Evolutionary conservation across 208 protist genomes (phyloP).

Genomic region (Borovskyia barvae): DNA sequence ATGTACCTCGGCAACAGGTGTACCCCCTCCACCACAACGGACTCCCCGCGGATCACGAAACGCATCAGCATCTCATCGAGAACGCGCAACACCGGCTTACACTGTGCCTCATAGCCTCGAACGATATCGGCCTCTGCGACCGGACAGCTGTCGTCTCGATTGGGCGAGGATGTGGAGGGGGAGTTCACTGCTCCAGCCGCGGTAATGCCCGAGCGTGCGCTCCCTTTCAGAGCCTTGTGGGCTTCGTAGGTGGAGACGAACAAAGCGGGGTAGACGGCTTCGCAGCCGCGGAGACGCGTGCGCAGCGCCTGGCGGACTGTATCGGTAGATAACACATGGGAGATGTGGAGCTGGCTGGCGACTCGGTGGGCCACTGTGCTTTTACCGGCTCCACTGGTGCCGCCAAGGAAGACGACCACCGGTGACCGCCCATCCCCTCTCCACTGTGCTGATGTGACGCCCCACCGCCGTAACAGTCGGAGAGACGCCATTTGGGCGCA

Average conservation of each 20-base stretch:
- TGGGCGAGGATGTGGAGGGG: too few relatives aligned
- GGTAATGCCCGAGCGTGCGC: not conserved
- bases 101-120: slow-evolving; percentile 20
- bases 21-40: slow-evolving; percentile 62
- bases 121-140: slow-evolving; percentile 3
- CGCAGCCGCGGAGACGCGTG: slow-evolving; percentile 18
- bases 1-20: slow-evolving; percentile 51
- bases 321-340: slow-evolving; percentile 90
- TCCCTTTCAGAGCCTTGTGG: slow-evolving; percentile 3
- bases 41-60: slow-evolving; percentile 21
- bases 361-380: slow-evolving; percentile 82
- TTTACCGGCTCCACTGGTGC: slow-evolving; percentile 92
- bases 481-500: slow-evolving; percentile 47
- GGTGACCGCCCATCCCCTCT: slow-evolving; percentile 50
- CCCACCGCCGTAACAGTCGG: slow-evolving; percentile 38
- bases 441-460: slow-evolving; percentile 33
- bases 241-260: slow-evolving; percentile 73
- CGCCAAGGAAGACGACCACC: slow-evolving; percentile 87
- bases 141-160: not conserved
- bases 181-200: not conserved
- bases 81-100: slow-evolving; percentile 1
- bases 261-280: slow-evolving; percentile 35
- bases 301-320: slow-evolving; percentile 88
- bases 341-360: slow-evolving; percentile 78
- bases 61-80: slow-evolving; percentile 12